Evolutionary conservation across 441 rosid species (phyloP), one percentile per base, ranked within the genome.

Genomic region (Eruca vesicaria): DNA sequence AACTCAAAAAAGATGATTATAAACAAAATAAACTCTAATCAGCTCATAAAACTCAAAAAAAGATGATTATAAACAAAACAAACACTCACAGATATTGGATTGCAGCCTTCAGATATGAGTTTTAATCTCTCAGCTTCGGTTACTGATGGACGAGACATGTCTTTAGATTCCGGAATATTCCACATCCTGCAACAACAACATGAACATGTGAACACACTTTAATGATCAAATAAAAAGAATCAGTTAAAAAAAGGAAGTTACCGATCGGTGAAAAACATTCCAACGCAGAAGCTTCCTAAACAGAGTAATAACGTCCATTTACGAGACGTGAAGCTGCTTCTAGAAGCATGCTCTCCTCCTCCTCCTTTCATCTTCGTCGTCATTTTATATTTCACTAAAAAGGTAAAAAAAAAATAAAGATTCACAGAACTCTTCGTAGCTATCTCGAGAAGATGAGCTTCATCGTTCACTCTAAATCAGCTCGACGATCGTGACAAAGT

Each of bases 191-290:
- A 77, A 36, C 41, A 73, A 56, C 20, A 53, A 48, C 15, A 28
- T 21, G 16, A 71, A 38, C 28, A 14, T 43, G 50, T 43, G 53
- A 45, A 15, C 53, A n/a, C 9, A n/a, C 20, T 41, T 1, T 35
- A 9, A 14, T 6, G 53, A 15, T n/a, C 19, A n/a, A 7, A 19
- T 11, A 6, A 33, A 48, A 31, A 41, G 3, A 6, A 43, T 31
- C 26, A 53, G 12, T 0, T 45, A 72, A 55, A 43, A 5, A 5
- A 6, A 16, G 19, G n/a, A n/a, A n/a, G n/a, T n/a, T 63, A 95
- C 99, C 99, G 88, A 78, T 86, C 84, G 50, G 96, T 88, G 90
- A 93, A 88, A 83, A 95, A 73, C 90, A 93, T 82, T 77, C 98
- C 99, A 57, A 87, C 89, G 78, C 92, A 92, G 88, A 95, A 95